Base-by-base conservation (phyloP, 345 rosid species). In the Anacardium occidentale region DNA sequence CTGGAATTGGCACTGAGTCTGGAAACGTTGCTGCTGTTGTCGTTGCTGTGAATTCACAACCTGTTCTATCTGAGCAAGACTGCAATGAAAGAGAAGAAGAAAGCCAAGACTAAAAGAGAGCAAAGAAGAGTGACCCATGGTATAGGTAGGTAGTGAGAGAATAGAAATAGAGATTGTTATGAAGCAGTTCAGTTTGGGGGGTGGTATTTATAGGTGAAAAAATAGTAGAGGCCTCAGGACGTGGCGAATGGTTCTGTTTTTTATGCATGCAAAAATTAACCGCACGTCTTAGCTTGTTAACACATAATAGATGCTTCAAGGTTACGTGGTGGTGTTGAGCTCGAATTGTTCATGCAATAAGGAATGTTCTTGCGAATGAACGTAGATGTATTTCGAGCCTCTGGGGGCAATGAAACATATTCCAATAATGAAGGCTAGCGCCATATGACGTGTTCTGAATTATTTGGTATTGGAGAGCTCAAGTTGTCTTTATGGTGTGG, bases 1-100 rank as follows among this genome's bases (percentile, higher is more conserved):
- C 29, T 66, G 58, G 64, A 84, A 62, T 21, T 67, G 74, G 80
- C 87, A 84, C 72, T 79, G 59, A 18, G 69, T 29, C 53, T 61
- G 75, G 64, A 3, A 69, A 14, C 75, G 75, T 40, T 63, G 79
- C 18, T 11, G 80, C 52, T 68, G 59, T 45, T 51, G 78, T 25
- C 7, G 62, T 10, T 22, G 72, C 75, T n/a, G n/a, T n/a, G n/a
- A n/a, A n/a, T n/a, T n/a, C n/a, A n/a, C n/a, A n/a, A n/a, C n/a
- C n/a, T n/a, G n/a, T n/a, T n/a, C n/a, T n/a, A n/a, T n/a, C n/a
- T n/a, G n/a, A n/a, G n/a, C n/a, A n/a, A n/a, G n/a, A n/a, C n/a
- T n/a, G n/a, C n/a, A n/a, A n/a, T n/a, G n/a, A n/a, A n/a, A n/a
- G n/a, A n/a, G n/a, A n/a, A n/a, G n/a, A n/a, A n/a, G n/a, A n/a